A percentile compares a stretch with the other conserved stretches of the same genome.
phyloP scores from a whole-genome alignment of 2,329 filamentous ascomycete genomes.

The Penicillium sp. region DNA sequence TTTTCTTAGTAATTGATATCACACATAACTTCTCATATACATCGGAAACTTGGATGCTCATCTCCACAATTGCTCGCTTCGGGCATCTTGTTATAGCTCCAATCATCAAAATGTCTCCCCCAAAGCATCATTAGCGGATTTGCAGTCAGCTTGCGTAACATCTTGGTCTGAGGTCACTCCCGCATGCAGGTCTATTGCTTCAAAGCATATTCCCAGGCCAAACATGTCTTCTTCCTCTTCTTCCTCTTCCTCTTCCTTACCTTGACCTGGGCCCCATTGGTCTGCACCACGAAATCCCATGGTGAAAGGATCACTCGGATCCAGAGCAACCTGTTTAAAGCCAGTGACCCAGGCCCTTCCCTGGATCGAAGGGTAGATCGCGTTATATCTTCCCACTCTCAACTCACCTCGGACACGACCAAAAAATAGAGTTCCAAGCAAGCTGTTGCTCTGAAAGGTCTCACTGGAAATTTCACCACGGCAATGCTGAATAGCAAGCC shows the following conservation, averaged over 20 bases:
- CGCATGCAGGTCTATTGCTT: neutral
- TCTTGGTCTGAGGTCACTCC: neutral
- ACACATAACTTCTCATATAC: neutral
- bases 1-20: too few relatives aligned
- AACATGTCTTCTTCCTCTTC: neutral
- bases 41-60: neutral
- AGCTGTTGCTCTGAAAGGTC: neutral
- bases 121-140: neutral
- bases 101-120: neutral
- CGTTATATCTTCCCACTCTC: neutral
- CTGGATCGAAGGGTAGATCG: constrained; percentile 1
- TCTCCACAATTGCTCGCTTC: neutral
- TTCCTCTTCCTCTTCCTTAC: neutral
- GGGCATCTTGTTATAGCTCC: neutral
- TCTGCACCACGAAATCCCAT: constrained; percentile 5
- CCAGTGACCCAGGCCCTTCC: constrained; percentile 2
- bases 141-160: neutral
- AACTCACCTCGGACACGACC: constrained; percentile 1
- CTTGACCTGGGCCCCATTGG: neutral
- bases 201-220: neutral
- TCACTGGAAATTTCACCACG: constrained; percentile 1
- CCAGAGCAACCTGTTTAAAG: constrained; percentile 3
- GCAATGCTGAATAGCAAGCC: constrained; percentile 1
- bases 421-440: neutral
- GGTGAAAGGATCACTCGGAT: constrained; percentile 3